These are phyloP conservation scores for Trifolium fragiferum DNA, from an alignment of 306 rosid species.

Conservation along the genomic window DNA sequence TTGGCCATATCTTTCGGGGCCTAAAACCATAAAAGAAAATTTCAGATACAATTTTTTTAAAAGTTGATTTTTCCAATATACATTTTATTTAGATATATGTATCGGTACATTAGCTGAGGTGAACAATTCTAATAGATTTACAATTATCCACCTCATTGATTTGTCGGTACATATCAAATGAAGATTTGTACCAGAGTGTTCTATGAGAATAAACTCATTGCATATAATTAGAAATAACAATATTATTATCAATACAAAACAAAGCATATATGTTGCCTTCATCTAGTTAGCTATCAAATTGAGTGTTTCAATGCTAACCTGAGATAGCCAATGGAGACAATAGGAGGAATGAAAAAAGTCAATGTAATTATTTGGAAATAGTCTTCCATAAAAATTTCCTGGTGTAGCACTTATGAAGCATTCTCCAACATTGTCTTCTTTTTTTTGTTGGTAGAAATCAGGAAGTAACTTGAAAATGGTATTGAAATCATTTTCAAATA, in stretches of 20 bases:
- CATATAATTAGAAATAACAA: no score
- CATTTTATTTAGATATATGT: no score
- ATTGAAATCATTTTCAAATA: slow-evolving; percentile 26
- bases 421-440: slow-evolving; percentile 25
- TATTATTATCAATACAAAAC: no score
- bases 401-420: slow-evolving; percentile 39
- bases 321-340: not conserved
- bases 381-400: slow-evolving; percentile 58
- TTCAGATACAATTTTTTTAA: no score
- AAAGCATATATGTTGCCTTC: no score
- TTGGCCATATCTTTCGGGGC: not conserved
- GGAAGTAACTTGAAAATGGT: slow-evolving; percentile 1
- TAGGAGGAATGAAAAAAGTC: slow-evolving; percentile 18
- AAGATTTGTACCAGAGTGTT: no score
- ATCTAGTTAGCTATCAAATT: not conserved
- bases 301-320: not conserved
- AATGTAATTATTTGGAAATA: slow-evolving; percentile 32
- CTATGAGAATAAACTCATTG: no score
- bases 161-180: no score
- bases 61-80: no score
- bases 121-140: no score
- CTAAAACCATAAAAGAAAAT: not conserved
- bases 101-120: no score
- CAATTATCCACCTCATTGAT: no score
- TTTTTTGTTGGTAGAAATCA: slow-evolving; percentile 29